Conservation (phyloP, 164 flowering plant genomes). For the Tetrastigma voinierianum region DNA sequence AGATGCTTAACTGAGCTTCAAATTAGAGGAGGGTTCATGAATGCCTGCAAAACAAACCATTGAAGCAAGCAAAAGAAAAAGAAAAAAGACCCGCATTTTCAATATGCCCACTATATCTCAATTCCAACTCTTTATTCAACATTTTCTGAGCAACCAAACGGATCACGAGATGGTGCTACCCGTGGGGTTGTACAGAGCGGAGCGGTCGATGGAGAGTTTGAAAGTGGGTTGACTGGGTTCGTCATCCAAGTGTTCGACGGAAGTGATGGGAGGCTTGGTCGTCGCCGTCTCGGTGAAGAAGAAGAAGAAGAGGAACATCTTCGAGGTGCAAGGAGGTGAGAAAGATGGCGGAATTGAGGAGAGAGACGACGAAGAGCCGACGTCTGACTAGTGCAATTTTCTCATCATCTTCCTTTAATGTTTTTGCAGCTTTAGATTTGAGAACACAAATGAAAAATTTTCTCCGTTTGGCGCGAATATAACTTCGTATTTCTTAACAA, state of each 20-base stretch:
- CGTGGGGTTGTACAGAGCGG: slow-evolving; percentile 58
- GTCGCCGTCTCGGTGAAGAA: slow-evolving; percentile 10
- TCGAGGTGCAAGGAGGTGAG: slow-evolving; percentile 13
- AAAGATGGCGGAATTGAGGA: background rate
- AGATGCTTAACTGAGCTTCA: slow-evolving; percentile 88
- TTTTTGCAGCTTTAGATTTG: background rate
- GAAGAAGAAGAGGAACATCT: slow-evolving; percentile 23
- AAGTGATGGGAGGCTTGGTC: slow-evolving; percentile 13
- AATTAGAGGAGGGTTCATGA: slow-evolving; percentile 61
- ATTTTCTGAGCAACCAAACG: background rate
- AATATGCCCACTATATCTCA: no score
- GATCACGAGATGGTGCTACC: slow-evolving; percentile 23
- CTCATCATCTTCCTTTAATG: slow-evolving; percentile 22
- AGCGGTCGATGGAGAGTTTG: slow-evolving; percentile 69
- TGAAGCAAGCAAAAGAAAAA: no score
- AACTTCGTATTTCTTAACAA: no score
- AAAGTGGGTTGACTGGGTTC: slow-evolving; percentile 18
- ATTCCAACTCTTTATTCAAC: no score
- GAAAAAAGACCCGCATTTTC: no score
- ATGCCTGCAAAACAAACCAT: slow-evolving; percentile 50
- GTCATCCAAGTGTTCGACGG: slow-evolving; percentile 38
- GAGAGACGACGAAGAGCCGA: slow-evolving; percentile 12
- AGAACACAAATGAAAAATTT: no score
- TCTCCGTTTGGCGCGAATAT: no score
- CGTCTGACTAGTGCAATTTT: slow-evolving; percentile 14